Base-by-base conservation (phyloP, 2,329 filamentous ascomycete genomes). In the Ceratocystis variospora region DNA sequence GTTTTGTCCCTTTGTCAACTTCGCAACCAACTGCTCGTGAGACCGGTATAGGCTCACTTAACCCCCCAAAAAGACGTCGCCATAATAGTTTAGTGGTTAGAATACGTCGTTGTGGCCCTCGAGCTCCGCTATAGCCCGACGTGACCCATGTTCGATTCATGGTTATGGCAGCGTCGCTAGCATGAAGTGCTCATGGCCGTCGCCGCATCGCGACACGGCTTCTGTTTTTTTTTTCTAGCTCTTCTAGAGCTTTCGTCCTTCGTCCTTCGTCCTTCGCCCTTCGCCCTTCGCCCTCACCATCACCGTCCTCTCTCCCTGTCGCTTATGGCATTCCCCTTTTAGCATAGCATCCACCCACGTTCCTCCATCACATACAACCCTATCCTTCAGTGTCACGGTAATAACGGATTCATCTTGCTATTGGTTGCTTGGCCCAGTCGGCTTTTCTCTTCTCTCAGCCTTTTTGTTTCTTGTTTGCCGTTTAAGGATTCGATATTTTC, bases 401-500 rank as follows among this genome's bases (percentile, higher is more conserved):
- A 37, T 37, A 12, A 3, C 12, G 8, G 8, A 37, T 37, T 12
- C 33, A 37, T 37, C 33, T 37, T 37, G 33, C 33, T 37, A 3
- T 1, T 37, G 10, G 33, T 12, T 50, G n/a, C 22, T 50, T 19
- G n/a, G 46, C 15, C 46, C 15, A 22, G 8, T 10, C 17, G 15
- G 8, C 6, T 22, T 50, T 50, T 50, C 46, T 37, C 33, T 37
- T 37, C 46, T n/a, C 46, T 8, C 46, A 37, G 33, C 59, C 22
- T 19, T 62, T 61, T 62, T 62, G 33, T 44, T 44, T 59, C 44
- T 62, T 63, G 25, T 44, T 50, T 31, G 37, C 44, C 45, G 15
- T 63, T 63, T 46, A 22, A 25, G 19, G 41, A 45, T 70, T 73
- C 72, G 71, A 70, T 72, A 73, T 71, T 69, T 70, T 68, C 72